Base-by-base conservation (phyloP, 306 rosid genomes). In the Lathyrus aphaca region DNA sequence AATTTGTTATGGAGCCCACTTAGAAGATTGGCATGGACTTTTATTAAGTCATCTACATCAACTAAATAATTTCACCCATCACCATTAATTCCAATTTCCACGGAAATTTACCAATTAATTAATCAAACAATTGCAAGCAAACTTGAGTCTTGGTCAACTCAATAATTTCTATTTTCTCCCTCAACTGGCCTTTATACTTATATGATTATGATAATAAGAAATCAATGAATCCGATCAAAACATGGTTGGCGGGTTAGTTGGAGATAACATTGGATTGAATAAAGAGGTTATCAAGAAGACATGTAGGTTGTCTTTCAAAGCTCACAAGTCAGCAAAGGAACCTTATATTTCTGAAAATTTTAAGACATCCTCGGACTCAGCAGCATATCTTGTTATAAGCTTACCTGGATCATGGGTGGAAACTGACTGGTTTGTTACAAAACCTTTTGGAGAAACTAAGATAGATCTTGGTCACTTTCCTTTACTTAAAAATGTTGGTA, bases 401-500 rank as follows among this genome's bases (percentile, higher is more conserved):
- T 94, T 94, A 42, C 49, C 90, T 0, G 87, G 86, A 11, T 77
- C 82, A 4, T 84, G 87, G 87, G 66, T 69, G 38, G 69, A 19
- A 18, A 5, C 66, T 14, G 80, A 80, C 27, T 90, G 84, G 88
- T 84, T 51, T 64, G 46, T 57, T 18, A 63, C 46, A 0, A 39
- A 70, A n/a, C 39, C 84, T 0, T 86, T 85, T 16, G 96, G 92
- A 3, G 91, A 73, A 61, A 61, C 83, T 0, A 14, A 70, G 58
- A 79, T 87, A 69, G 38, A 87, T 71, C 45, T 35, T 27, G 1
- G 5, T 1, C 29, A 49, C 1, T 94, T 91, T 29, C 92, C 92
- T 48, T 83, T 86, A 0, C 69, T 91, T 35, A 83, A 68, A 82
- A 88, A 90, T 73, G 58, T 94, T 68, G 92, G 99, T 0, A 85